phyloP scores from a whole-genome alignment of 2,329 filamentous ascomycete species.

The Onygenales sp. region DNA sequence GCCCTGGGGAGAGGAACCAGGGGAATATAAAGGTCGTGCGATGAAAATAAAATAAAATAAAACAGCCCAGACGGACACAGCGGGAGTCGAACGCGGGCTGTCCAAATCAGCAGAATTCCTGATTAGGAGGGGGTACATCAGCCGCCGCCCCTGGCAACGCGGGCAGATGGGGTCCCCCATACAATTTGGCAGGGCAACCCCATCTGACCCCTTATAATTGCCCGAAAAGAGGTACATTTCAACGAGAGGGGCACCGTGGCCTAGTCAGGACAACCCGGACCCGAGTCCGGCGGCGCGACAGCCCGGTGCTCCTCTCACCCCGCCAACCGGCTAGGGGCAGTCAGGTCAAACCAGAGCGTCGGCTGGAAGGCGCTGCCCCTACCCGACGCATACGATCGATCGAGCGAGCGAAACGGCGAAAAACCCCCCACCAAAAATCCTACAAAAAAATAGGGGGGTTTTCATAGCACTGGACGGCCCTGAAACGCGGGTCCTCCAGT shows the following conservation, averaged over 20 bases:
- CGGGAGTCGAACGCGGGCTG: neutral
- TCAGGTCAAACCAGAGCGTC: neutral
- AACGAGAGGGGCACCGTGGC: neutral
- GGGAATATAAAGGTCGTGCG: neutral
- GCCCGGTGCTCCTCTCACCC: neutral
- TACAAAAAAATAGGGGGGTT: neutral
- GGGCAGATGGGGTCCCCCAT: neutral
- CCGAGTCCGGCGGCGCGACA: neutral
- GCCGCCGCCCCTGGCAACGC: neutral
- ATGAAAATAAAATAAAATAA: neutral
- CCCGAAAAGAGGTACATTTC: neutral
- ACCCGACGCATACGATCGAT: neutral
- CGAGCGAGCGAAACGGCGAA: neutral
- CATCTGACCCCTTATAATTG: no score
- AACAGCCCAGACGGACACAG: neutral
- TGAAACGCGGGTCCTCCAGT: neutral
- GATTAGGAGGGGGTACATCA: no score
- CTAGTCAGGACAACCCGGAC: slow-evolving; percentile 1
- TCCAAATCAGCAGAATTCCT: neutral
- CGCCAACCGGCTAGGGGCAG: neutral
- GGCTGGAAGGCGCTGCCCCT: neutral
- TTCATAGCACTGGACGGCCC: slow-evolving; percentile 3
- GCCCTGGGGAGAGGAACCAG: no score
- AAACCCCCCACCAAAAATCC: neutral
- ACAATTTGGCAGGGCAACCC: neutral